Evolutionary conservation across 116 monocot species (phyloP).

Genomic region (Phalaenopsis hybrid): DNA sequence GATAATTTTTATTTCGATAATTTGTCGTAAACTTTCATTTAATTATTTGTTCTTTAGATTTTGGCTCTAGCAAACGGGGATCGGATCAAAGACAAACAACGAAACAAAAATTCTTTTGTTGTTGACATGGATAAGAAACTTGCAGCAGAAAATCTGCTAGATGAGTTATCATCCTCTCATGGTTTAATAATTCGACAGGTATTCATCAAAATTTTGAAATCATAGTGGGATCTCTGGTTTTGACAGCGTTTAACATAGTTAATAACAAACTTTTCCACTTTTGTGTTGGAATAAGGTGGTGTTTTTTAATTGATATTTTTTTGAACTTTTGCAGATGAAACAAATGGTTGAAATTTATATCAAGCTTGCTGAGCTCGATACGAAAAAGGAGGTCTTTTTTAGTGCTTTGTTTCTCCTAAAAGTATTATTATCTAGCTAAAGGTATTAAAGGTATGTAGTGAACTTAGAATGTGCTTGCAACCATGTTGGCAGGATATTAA

Average conservation of each 20-base stretch:
- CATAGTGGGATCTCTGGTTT: not conserved
- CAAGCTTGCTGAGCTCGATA: constrained; percentile 93
- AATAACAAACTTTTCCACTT: not conserved
- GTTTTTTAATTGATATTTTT: constrained; percentile 1
- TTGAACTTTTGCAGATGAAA: constrained; percentile 59
- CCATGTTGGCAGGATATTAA: constrained; percentile 68
- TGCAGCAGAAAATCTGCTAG: constrained; percentile 84
- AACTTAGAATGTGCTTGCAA: not conserved
- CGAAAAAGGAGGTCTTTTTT: constrained; percentile 76
- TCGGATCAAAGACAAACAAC: constrained; percentile 91
- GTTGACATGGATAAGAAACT: constrained; percentile 93
- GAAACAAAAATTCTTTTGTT: constrained; percentile 84
- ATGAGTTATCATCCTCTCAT: constrained; percentile 62
- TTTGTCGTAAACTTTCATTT: not conserved
- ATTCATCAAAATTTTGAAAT: constrained; percentile 9
- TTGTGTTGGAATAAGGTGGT: not conserved
- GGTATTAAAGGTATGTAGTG: not conserved
- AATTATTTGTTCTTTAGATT: constrained; percentile 40
- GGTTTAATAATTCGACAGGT: constrained; percentile 79
- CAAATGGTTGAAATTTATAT: constrained; percentile 96
- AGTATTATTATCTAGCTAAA: not conserved
- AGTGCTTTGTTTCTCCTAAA: not conserved
- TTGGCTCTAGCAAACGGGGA: constrained; percentile 95
- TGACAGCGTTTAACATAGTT: not conserved
- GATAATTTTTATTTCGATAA: not conserved